Evolutionary conservation across 176 grass and related monocot genomes (phyloP).

Genomic region (Musa schizocarpa): DNA sequence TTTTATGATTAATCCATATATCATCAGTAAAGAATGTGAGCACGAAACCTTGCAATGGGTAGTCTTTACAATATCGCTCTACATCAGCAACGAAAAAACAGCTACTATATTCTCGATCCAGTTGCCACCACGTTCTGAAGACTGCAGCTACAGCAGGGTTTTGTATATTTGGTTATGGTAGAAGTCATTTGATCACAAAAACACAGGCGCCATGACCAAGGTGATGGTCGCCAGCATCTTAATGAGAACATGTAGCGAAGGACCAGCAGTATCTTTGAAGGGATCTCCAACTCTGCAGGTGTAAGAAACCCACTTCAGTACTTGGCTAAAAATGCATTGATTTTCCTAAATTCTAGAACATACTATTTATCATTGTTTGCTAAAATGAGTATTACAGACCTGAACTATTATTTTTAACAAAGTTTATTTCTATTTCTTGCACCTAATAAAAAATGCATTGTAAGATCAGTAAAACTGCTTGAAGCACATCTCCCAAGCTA

Average conservation of each 20-base stretch:
- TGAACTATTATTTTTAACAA: constrained; percentile 1
- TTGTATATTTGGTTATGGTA: neutral
- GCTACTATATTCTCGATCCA: neutral
- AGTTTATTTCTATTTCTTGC: neutral
- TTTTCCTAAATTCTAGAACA: neutral
- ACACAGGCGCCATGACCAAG: constrained; percentile 89
- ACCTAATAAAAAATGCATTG: neutral
- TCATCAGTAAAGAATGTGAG: neutral
- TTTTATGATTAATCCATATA: neutral
- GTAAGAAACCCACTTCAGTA: constrained; percentile 8
- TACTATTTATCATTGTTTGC: neutral
- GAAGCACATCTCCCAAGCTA: no score
- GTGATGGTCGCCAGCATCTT: constrained; percentile 99
- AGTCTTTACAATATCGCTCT: neutral
- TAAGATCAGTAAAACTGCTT: neutral
- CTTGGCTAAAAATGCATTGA: neutral
- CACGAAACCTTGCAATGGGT: neutral
- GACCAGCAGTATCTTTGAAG: constrained; percentile 92
- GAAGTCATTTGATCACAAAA: constrained; percentile 40
- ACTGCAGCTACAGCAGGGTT: neutral
- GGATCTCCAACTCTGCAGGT: constrained; percentile 87
- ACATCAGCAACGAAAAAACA: neutral
- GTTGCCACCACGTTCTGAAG: neutral
- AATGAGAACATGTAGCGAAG: constrained; percentile 89
- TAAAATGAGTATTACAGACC: neutral